These are phyloP conservation scores for Trametes punicea DNA, from an alignment of 768 basidiomycete species.

Conservation along the genomic window DNA sequence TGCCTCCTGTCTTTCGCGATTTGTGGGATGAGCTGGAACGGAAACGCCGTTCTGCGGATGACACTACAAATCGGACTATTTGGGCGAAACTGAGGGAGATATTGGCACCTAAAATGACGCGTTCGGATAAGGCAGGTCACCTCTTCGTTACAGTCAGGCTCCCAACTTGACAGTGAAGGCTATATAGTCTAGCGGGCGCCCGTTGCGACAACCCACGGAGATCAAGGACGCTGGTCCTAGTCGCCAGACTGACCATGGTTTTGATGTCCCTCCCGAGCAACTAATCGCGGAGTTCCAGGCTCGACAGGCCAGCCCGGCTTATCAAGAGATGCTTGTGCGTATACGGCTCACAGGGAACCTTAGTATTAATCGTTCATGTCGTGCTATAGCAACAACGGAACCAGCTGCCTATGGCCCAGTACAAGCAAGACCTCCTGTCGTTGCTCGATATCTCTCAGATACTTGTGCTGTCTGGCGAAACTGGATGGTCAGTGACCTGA, in stretches of 20 bases:
- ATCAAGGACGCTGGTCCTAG: slow-evolving; percentile 11
- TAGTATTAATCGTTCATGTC: too few species aligned
- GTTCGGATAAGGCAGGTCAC: slow-evolving; percentile 39
- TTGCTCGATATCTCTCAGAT: slow-evolving; percentile 74
- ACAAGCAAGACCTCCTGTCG: slow-evolving; percentile 68
- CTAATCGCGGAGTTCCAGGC: slow-evolving; percentile 55
- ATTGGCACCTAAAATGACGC: slow-evolving; percentile 55
- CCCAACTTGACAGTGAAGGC: neutral
- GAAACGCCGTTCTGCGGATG: slow-evolving; percentile 55
- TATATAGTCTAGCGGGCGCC: slow-evolving; percentile 4
- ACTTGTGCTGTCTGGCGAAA: slow-evolving; percentile 83
- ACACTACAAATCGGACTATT: slow-evolving; percentile 57
- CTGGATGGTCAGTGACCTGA: slow-evolving; percentile 52
- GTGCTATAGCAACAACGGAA: slow-evolving; percentile 63
- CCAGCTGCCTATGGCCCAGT: slow-evolving; percentile 80
- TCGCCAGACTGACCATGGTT: neutral
- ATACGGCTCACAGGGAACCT: neutral
- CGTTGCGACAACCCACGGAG: slow-evolving; percentile 9
- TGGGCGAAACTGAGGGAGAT: slow-evolving; percentile 72
- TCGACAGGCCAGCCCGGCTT: slow-evolving; percentile 60
- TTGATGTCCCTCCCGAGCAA: slow-evolving; percentile 40
- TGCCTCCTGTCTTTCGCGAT: slow-evolving; percentile 83
- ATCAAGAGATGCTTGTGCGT: slow-evolving; percentile 88
- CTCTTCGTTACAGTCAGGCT: too few species aligned
- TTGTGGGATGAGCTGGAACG: slow-evolving; percentile 89